Base-by-base conservation (phyloP, 805 yeast genomes). In the Candida odintsovae region DNA sequence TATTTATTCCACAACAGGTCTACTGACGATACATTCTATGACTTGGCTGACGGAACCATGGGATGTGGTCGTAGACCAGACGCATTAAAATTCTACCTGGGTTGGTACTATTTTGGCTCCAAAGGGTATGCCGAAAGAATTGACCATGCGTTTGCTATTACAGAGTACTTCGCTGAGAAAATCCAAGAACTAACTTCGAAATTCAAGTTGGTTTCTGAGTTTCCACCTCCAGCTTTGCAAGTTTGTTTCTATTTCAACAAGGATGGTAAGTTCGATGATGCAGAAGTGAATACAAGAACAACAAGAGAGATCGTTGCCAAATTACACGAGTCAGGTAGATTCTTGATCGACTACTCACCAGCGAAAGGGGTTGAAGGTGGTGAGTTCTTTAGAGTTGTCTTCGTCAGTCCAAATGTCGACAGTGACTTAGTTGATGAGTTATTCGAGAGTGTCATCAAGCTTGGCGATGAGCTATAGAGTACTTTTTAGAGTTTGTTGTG, bases 41-140 rank as follows among this genome's bases (percentile, higher is more conserved):
- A 87, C 55, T 73, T 87, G 46, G 96, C 92, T 1, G 92, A 86
- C 62, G 95, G 94, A 13, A 88, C 96, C 3, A 82, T 88, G 90
- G 95, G 95, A 9, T 87, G 96, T 62, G 96, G 96, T 13, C 77
- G 96, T 54, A 74, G 96, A 45, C 80, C 94, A 0, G 96, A 88
- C 62, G 77, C 92, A 3, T 68, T 87, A 62, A 87, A 87, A 65
- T 71, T 88, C 57, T 87, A 83, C 62, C 62, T 88, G 60, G 80
- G 86, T 1, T 87, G 96, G 96, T 69, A 82, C 48, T 88, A 83
- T 70, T 88, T 82, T 56, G 96, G 96, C 3, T 64, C 68, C 3
- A 55, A 63, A 33, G 96, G 96, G 1, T 84, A 81, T 55, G 79
- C 67, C 28, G 60, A 69, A 41, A 69, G 95, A 38, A 75, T 88